Percentiles rank a stretch among this genome's conserved stretches.
phyloP scores from a whole-genome alignment of 306 rosid species.

The Gynostemma pentaphyllum region DNA sequence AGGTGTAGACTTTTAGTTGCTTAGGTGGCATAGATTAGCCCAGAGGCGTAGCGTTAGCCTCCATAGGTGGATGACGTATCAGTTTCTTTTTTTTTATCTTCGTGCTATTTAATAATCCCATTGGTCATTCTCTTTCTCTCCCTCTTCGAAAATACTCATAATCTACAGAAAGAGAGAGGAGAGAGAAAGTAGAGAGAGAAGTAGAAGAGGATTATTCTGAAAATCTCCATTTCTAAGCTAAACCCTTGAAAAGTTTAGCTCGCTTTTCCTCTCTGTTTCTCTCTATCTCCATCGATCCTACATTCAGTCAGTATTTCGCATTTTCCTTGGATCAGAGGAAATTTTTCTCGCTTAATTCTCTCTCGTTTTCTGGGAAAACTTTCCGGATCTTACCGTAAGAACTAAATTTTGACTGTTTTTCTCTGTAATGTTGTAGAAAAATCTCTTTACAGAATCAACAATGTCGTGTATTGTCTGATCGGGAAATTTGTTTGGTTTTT shows the following conservation, averaged over 20 bases:
- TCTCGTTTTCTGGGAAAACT: slow-evolving; percentile 4
- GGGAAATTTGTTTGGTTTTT: background rate
- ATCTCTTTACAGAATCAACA: background rate
- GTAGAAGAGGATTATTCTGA: background rate
- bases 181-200: background rate
- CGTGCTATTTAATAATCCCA: background rate
- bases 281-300: background rate
- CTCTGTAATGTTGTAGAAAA: background rate
- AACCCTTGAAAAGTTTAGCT: slow-evolving; percentile 5
- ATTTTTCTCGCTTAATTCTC: background rate
- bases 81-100: background rate
- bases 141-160: background rate
- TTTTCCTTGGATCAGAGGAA: slow-evolving; percentile 1
- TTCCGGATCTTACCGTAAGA: slow-evolving; percentile 11
- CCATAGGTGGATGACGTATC: background rate
- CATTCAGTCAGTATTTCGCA: background rate
- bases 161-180: background rate
- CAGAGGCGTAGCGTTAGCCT: too few relatives aligned
- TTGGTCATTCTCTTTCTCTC: background rate
- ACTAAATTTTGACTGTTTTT: background rate
- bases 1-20: too few relatives aligned
- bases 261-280: slow-evolving; percentile 2
- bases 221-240: slow-evolving; percentile 1
- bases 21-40: slow-evolving; percentile 5
- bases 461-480: background rate